Evolutionary conservation across 2,329 filamentous ascomycete genomes (phyloP).

Genomic region (Cladosporium austrohemisphaericum): DNA sequence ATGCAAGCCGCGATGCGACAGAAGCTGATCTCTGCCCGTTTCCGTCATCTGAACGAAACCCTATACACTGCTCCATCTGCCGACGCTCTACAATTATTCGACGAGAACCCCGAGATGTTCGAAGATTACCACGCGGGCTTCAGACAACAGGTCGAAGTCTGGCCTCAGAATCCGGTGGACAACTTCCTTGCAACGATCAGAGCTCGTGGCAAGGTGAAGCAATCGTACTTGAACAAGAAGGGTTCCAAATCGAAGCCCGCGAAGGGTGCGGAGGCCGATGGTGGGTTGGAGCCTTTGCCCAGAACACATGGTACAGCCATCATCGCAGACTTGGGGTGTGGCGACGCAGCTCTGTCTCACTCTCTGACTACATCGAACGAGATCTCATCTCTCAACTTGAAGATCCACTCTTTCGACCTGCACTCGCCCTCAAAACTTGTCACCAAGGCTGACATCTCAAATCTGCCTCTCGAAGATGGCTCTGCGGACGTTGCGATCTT

Average conservation of each 20-base stretch:
- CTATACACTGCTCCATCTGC: slow-evolving; percentile 88
- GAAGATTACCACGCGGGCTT: slow-evolving; percentile 95
- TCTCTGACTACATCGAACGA: slow-evolving; percentile 56
- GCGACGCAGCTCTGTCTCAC: slow-evolving; percentile 77
- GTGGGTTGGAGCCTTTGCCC: slow-evolving; percentile 55
- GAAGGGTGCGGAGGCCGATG: slow-evolving; percentile 36
- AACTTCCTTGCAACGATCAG: slow-evolving; percentile 72
- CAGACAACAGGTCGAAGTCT: slow-evolving; percentile 88
- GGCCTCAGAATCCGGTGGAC: slow-evolving; percentile 95
- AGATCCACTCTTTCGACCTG: slow-evolving; percentile 81
- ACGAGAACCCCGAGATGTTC: slow-evolving; percentile 86
- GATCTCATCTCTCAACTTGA: slow-evolving; percentile 64
- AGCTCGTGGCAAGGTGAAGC: slow-evolving; percentile 56
- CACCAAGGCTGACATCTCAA: slow-evolving; percentile 83
- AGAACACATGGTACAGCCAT: slow-evolving; percentile 68
- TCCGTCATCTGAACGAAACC: slow-evolving; percentile 94
- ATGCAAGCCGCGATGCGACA: slow-evolving; percentile 91
- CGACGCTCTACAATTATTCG: slow-evolving; percentile 79
- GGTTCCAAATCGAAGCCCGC: slow-evolving; percentile 36
- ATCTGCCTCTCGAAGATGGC: slow-evolving; percentile 70
- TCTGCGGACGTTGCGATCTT: slow-evolving; percentile 86
- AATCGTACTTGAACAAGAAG: slow-evolving; percentile 30
- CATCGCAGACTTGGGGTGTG: slow-evolving; percentile 89
- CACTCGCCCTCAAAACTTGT: slow-evolving; percentile 73
- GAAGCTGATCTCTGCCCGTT: slow-evolving; percentile 90